phyloP scores from a whole-genome alignment of 257 asterid genomes.

The Solanum rostratum region DNA sequence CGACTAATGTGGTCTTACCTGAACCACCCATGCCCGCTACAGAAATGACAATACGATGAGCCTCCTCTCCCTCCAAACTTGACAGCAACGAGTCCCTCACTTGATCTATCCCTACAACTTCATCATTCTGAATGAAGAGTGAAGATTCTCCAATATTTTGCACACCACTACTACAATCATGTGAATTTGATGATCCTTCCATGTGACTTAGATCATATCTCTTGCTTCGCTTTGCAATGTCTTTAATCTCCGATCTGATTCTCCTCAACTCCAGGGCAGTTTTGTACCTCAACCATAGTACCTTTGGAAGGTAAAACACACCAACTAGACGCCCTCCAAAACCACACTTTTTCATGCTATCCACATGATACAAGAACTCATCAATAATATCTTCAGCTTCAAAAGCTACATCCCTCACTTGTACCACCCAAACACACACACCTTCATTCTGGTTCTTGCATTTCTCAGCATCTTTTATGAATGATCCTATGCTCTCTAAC shows the following conservation, averaged over 20 bases:
- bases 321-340: background rate
- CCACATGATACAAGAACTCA: slow-evolving; percentile 1
- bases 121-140: background rate
- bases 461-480: slow-evolving; percentile 8
- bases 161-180: background rate
- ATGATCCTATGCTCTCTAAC: slow-evolving; percentile 4
- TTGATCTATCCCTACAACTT: slow-evolving; percentile 1
- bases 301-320: background rate
- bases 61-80: background rate
- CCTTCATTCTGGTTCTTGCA: background rate
- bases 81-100: background rate
- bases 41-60: background rate
- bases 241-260: slow-evolving; percentile 6
- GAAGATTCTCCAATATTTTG: slow-evolving; percentile 5
- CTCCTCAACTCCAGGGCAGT: slow-evolving; percentile 1
- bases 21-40: slow-evolving; percentile 10
- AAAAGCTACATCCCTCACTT: background rate
- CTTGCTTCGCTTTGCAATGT: slow-evolving; percentile 2
- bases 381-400: slow-evolving; percentile 13
- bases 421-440: background rate
- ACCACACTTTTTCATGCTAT: background rate
- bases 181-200: background rate
- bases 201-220: background rate
- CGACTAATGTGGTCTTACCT: slow-evolving; percentile 16
- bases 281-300: background rate